Percentiles rank a stretch among this genome's conserved stretches.
Conservation (phyloP, 352 stramenopile species). For the Pythium coloratum region DNA sequence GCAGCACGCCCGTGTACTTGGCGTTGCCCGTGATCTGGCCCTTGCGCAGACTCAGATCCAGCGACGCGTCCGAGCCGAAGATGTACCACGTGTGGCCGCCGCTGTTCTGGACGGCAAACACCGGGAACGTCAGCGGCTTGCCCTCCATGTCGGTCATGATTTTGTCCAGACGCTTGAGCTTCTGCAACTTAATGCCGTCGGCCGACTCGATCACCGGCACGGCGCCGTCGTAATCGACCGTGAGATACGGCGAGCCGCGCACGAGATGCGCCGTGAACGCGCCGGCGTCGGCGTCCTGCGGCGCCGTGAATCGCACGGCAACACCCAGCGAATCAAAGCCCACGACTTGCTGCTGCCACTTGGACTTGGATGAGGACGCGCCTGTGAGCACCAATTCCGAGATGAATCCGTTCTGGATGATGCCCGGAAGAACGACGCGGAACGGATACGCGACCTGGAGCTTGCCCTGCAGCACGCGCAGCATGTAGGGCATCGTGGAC, state of each 20-base stretch:
- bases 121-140: slow-evolving; percentile 41
- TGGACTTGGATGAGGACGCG: neutral
- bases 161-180: slow-evolving; percentile 51
- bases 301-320: slow-evolving; percentile 54
- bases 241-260: slow-evolving; percentile 80
- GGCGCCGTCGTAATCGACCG: slow-evolving; percentile 57
- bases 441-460: slow-evolving; percentile 80
- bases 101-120: slow-evolving; percentile 52
- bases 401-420: slow-evolving; percentile 73
- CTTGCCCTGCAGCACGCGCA: slow-evolving; percentile 53
- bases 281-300: slow-evolving; percentile 20
- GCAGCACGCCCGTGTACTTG: slow-evolving; percentile 55
- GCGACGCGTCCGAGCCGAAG: slow-evolving; percentile 49
- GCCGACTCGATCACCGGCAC: slow-evolving; percentile 53
- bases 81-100: slow-evolving; percentile 70
- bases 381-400: slow-evolving; percentile 61
- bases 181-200: slow-evolving; percentile 48
- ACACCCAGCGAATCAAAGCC: slow-evolving; percentile 73
- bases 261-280: slow-evolving; percentile 65
- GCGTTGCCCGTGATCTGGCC: slow-evolving; percentile 36
- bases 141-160: slow-evolving; percentile 40
- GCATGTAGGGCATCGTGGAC: slow-evolving; percentile 67
- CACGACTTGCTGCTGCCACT: slow-evolving; percentile 50
- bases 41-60: slow-evolving; percentile 39
- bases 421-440: slow-evolving; percentile 58